Base-by-base conservation (phyloP, 495 filamentous ascomycete species). In the Lineolata rhizophorae region DNA sequence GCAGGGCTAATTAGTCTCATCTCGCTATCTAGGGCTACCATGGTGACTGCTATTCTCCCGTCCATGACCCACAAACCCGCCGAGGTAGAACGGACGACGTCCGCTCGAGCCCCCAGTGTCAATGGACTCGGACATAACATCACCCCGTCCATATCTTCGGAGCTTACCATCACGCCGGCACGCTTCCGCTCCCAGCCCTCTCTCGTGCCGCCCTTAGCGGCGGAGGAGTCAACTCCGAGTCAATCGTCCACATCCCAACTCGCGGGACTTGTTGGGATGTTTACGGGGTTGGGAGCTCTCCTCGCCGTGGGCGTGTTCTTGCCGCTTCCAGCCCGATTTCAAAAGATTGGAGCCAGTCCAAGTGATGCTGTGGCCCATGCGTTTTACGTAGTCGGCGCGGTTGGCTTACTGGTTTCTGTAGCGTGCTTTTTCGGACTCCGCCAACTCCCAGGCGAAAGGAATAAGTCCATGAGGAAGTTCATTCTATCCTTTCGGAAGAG, bases 21-120 rank as follows among this genome's bases (percentile, higher is more conserved):
- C 28, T 2, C 6, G 27, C 22, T 25, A 6, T 12, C n/a, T 20
- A 70, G 65, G 5, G 63, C 82, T 17, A 95, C 90, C 1, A 99
- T 99, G 87, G 87, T 99, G 18, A 94, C 90, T 3, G 87, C 87
- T 1, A 78, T 90, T 17, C 60, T 95, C 12, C 90, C 87, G 1
- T 73, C 76, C 4, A 78, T 97, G 48, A 83, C 80, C 14, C 21
- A 14, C 5, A 4, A 20, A 30, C 9, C 5, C 9, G 18, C 16
- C 11, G 6, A 6, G 6, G 6, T 30, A 8, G 6, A 6, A 6
- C 6, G 6, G 35, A 32, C n/a, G 8, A 9, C 13, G 5, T 31
- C 25, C 25, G 11, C n/a, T 25, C 35, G 34, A 22, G 15, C 11
- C 9, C 2, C 32, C 12, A 40, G 36, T 31, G 34, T 30, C 12